Evolutionary conservation across 148 eudicot species (phyloP).

Genomic region (Nepenthes mirabilis): DNA sequence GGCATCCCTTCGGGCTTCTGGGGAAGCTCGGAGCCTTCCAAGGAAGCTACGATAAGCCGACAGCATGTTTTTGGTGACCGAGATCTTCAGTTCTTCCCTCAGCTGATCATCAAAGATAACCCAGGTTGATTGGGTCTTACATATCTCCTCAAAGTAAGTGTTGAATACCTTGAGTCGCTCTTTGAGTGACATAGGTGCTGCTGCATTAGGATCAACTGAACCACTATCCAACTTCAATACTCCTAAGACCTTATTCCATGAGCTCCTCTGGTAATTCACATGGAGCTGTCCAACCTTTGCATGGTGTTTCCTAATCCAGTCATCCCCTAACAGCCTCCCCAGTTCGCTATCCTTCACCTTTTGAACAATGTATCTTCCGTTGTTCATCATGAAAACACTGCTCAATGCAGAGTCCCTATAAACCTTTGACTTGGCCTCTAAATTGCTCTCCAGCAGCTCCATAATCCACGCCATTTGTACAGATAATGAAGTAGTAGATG

Average conservation of each 20-base stretch:
- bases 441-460: constrained; percentile 84
- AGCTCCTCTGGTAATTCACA: constrained; percentile 62
- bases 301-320: constrained; percentile 75
- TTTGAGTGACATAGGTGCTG: constrained; percentile 31
- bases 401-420: constrained; percentile 67
- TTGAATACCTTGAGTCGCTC: constrained; percentile 78
- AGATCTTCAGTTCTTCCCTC: constrained; percentile 59
- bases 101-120: constrained; percentile 71
- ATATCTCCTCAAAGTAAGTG: constrained; percentile 55
- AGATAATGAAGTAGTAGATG: constrained; percentile 27
- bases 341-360: constrained; percentile 75
- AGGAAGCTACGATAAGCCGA: constrained; percentile 67
- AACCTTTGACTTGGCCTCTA: constrained; percentile 68
- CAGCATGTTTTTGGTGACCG: constrained; percentile 31
- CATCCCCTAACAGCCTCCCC: constrained; percentile 71
- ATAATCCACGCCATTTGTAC: constrained; percentile 83
- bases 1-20: constrained; percentile 55
- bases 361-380: constrained; percentile 78
- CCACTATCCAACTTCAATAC: constrained; percentile 52
- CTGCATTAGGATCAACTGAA: constrained; percentile 22
- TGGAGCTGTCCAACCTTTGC: constrained; percentile 66
- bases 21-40: constrained; percentile 40
- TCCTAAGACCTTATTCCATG: constrained; percentile 75
- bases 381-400: constrained; percentile 89
- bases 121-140: constrained; percentile 65